Evolutionary conservation across 2,329 filamentous ascomycete genomes (phyloP).

Genomic region (Fusarium sambucinum): DNA sequence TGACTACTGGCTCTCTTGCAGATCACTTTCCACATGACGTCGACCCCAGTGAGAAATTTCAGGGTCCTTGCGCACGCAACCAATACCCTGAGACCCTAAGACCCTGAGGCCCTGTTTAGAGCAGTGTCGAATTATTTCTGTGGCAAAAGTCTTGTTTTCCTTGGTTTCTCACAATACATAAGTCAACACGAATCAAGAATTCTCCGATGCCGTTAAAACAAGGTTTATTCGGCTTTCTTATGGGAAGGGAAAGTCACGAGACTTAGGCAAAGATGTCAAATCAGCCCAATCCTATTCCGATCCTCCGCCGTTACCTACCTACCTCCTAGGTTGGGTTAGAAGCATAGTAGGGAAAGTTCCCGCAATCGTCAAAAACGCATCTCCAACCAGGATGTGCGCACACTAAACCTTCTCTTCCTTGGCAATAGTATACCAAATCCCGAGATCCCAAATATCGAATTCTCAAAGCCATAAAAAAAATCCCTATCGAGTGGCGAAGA

Average conservation of each 20-base stretch:
- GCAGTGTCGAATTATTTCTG: slow-evolving; percentile 35
- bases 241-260: slow-evolving; percentile 13
- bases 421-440: slow-evolving; percentile 23
- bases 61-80: slow-evolving; percentile 33
- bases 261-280: not conserved
- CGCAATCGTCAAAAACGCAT: slow-evolving; percentile 23
- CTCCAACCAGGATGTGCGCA: slow-evolving; percentile 4
- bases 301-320: slow-evolving; percentile 1
- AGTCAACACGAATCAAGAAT: slow-evolving; percentile 5
- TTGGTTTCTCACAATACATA: slow-evolving; percentile 1
- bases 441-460: slow-evolving; percentile 17
- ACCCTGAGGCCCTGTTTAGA: slow-evolving; percentile 11
- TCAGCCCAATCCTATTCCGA: not conserved
- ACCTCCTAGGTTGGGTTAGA: not conserved
- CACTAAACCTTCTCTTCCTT: not conserved
- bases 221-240: slow-evolving; percentile 2
- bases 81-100: not conserved
- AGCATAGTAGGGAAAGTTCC: slow-evolving; percentile 15
- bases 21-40: slow-evolving; percentile 43
- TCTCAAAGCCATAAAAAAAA: not conserved
- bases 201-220: not conserved
- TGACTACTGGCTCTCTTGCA: slow-evolving; percentile 35
- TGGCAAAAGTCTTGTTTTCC: slow-evolving; percentile 14
- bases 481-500: slow-evolving; percentile 27
- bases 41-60: slow-evolving; percentile 21